These are phyloP conservation scores for Tetrahymena borealis DNA, from an alignment of 73 alveolate genomes.

Conservation along the genomic window DNA sequence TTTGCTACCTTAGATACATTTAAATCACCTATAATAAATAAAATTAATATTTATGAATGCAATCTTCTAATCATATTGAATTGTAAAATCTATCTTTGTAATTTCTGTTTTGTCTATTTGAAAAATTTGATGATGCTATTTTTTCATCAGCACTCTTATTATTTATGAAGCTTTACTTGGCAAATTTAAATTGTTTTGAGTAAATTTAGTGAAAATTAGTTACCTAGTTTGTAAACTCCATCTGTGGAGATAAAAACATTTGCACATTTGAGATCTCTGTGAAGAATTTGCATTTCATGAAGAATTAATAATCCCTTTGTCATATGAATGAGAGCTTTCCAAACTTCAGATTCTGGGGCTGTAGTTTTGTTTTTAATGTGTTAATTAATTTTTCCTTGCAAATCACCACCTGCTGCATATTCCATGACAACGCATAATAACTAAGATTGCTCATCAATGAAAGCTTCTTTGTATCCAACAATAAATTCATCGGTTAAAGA, in stretches of 20 bases:
- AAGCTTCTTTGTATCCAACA: slow-evolving; percentile 58
- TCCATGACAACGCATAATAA: slow-evolving; percentile 57
- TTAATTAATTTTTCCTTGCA: slow-evolving; percentile 49
- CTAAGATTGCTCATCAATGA: slow-evolving; percentile 45
- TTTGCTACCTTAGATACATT: slow-evolving; percentile 75
- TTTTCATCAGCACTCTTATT: no score
- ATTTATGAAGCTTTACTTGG: no score
- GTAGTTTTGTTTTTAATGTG: slow-evolving; percentile 39
- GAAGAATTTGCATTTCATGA: slow-evolving; percentile 44
- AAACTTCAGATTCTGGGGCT: slow-evolving; percentile 53
- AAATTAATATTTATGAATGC: not conserved
- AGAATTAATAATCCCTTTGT: slow-evolving; percentile 43
- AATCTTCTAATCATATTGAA: no score
- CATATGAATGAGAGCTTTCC: slow-evolving; percentile 66
- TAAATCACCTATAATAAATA: slow-evolving; percentile 73
- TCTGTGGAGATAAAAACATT: slow-evolving; percentile 55
- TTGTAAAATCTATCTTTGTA: not conserved
- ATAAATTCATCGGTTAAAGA: slow-evolving; percentile 45
- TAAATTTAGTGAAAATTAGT: not conserved
- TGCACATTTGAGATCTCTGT: slow-evolving; percentile 72
- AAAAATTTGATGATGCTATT: no score
- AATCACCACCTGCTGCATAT: slow-evolving; percentile 62
- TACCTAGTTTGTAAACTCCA: slow-evolving; percentile 43
- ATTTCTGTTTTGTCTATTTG: not conserved
- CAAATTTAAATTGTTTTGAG: not conserved